Base-by-base conservation (phyloP, 1,284 basidiomycete genomes). In the Heliocybe sulcata region DNA sequence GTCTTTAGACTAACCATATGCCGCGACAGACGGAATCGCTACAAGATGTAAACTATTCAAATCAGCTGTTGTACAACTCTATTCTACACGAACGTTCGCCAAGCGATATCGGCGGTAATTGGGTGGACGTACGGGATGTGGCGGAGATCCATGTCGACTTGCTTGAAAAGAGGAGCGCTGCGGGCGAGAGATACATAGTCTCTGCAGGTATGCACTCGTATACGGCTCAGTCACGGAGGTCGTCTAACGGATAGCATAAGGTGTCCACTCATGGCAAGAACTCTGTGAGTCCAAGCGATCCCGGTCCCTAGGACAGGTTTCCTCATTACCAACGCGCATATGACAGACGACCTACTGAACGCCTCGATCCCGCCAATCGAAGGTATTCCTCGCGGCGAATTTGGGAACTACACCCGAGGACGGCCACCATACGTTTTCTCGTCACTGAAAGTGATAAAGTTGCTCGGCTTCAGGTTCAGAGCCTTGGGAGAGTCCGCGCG, bases 61-160 rank as follows among this genome's bases (percentile, higher is more conserved):
- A 49, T 29, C 47, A 49, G 20, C 22, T 49, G 27, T 29, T 49
- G 22, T 49, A 49, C n/a, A 29, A 26, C 23, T 49, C 47, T 29
- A 29, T 49, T 26, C 16, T 67, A 65, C 59, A 55, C 61, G 12
- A 56, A 57, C 16, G 57, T 69, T n/a, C 54, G 62, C 19, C 54
- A 35, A 19, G 54, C 10, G 60, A 67, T 12, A 71, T 29, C 8
- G 47, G 47, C 8, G 47, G 22, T 6, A 49, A 49, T 69, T 82
- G 72, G 68, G 71, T 83, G 51, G 82, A 87, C 60, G 83, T 86
- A 1, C 73, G 81, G 26, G 80, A 83, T 60, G 70, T 85, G 25
- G 81, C 79, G 2, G 66, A 72, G 3, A 76, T 76, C 1, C 83
- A 84, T 60, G 70, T 80, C 23, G 68, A 68, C 11, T 75, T 81